Evolutionary conservation across 805 yeast species (phyloP), one percentile per base, ranked within the genome.

Genomic region (Suhomyces sp.): DNA sequence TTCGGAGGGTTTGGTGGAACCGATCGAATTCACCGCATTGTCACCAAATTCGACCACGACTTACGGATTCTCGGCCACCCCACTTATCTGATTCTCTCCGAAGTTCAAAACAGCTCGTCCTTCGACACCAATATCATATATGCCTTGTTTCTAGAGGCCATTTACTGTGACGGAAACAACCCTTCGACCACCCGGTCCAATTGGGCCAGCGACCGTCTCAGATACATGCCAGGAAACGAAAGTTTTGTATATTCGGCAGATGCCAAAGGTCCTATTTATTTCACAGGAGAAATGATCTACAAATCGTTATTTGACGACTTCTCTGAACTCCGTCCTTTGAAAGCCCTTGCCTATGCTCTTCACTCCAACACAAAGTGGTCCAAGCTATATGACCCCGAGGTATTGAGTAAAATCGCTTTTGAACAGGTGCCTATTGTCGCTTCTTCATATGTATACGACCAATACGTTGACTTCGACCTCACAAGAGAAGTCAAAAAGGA

Each of bases 281-380:
- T 80, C 61, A 79, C 83, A 2, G 82, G 84, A 10, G 85, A 82
- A 55, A 79, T 80, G 83, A 81, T 81, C 44, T 80, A 63, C 63
- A 73, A 75, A 54, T 75, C 77, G 12, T 79, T 80, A 79, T 74
- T 60, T 53, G 79, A 77, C 33, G 84, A 81, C 56, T 80, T 71
- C 54, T 61, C 63, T 0, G 81, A 77, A 55, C 66, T 82, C 40
- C 51, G 59, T 4, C 64, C 64, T 13, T 65, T 82, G 43, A 70
- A 72, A 49, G 58, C 60, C 2, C 66, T 81, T 53, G 81, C 83
- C 1, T 21, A 65, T 44, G 69, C 64, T 3, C 60, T 74, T 44
- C 77, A 73, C 50, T 47, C 51, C 3, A 60, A 72, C 52, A 57
- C 56, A 6, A 52, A 58, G 31, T 77, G 81, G 81, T 60, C 69